A percentile compares a stretch with the other conserved stretches of the same genome.
Evolutionary conservation across 345 rosid species (phyloP).

Genomic region (Eucalyptus erythrocorys): DNA sequence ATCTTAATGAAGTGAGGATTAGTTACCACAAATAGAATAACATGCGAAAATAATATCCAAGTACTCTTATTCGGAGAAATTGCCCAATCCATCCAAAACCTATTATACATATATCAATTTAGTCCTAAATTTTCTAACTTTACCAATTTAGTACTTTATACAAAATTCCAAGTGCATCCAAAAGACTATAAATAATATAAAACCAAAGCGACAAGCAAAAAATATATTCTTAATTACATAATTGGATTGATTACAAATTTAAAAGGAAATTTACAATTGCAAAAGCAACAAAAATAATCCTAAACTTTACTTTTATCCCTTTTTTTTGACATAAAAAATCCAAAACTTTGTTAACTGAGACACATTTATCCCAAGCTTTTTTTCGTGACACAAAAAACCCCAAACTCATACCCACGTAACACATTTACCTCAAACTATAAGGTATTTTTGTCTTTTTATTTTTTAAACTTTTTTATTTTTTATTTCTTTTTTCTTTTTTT

Average conservation of each 20-base stretch:
- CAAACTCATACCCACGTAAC: fast-evolving
- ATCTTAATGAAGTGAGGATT: background rate
- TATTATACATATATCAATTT: background rate
- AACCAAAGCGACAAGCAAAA: background rate
- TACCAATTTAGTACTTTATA: background rate
- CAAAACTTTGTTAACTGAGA: fast-evolving
- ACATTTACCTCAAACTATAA: too few species aligned
- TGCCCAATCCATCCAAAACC: background rate
- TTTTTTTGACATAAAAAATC: too few species aligned
- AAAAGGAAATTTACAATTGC: background rate
- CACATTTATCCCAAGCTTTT: fast-evolving
- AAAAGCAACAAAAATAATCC: background rate
- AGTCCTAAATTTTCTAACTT: background rate
- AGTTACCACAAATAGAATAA: background rate
- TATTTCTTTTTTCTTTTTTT: too few species aligned
- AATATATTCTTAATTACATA: background rate
- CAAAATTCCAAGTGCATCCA: background rate
- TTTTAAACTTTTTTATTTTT: too few species aligned
- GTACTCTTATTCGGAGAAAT: background rate
- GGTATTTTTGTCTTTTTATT: too few species aligned
- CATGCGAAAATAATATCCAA: background rate
- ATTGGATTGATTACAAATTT: background rate
- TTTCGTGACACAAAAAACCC: too few species aligned
- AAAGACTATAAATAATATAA: background rate
- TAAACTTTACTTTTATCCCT: too few species aligned